Evolutionary conservation across 352 stramenopile species (phyloP).

Genomic region (Phytopythium vexans): DNA sequence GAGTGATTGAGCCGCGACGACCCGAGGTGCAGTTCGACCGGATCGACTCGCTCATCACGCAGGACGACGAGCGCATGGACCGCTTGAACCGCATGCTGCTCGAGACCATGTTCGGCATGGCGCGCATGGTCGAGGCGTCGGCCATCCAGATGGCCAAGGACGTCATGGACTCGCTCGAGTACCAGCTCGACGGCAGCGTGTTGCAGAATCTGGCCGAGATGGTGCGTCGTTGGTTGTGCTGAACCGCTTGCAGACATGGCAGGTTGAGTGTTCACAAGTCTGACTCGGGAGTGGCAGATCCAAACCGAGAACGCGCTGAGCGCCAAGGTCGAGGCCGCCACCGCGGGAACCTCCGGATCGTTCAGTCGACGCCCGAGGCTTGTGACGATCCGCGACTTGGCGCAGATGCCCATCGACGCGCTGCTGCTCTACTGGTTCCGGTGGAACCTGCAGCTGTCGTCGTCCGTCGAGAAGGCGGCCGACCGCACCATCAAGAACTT

Average conservation of each 20-base stretch:
- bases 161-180: slow-evolving; percentile 77
- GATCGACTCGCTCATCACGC: slow-evolving; percentile 47
- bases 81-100: slow-evolving; percentile 74
- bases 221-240: slow-evolving; percentile 17
- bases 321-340: slow-evolving; percentile 28
- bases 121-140: slow-evolving; percentile 78
- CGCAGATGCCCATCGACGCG: slow-evolving; percentile 68
- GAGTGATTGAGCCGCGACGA: not conserved
- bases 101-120: slow-evolving; percentile 82
- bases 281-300: slow-evolving; percentile 16
- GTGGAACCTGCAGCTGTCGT: slow-evolving; percentile 67
- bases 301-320: slow-evolving; percentile 62
- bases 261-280: not conserved
- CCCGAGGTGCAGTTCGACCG: slow-evolving; percentile 43
- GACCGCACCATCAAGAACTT: slow-evolving; percentile 81
- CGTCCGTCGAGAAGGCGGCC: slow-evolving; percentile 52
- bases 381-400: slow-evolving; percentile 59
- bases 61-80: slow-evolving; percentile 59
- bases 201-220: slow-evolving; percentile 60
- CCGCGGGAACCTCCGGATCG: not conserved
- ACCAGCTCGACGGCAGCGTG: slow-evolving; percentile 64
- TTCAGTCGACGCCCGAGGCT: slow-evolving; percentile 8
- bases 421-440: slow-evolving; percentile 76
- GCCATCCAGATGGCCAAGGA: slow-evolving; percentile 85
- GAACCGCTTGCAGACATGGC: not conserved